Base-by-base conservation (phyloP, 108 stramenopile species). In the Fistulifera pelliculosa region DNA sequence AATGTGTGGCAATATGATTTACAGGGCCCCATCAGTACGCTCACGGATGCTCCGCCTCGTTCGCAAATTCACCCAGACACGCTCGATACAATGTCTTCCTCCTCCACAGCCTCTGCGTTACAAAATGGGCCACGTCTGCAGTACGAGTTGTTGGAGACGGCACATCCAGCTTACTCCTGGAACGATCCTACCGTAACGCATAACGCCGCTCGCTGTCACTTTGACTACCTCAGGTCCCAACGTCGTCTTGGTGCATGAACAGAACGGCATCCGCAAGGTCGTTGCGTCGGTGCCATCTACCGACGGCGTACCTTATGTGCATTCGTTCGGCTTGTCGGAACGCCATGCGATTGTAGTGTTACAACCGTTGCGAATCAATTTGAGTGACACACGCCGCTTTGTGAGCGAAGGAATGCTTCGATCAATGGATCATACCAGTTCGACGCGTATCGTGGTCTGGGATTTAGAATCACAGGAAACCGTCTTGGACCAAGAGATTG, bases 31-130 rank as follows among this genome's bases (percentile, higher is more conserved):
- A 41, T 54, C 23, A 28, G 38, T 27, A 6, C 23, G 24, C 23
- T 71, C 28, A 71, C 70, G 25, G 70, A 71, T 51, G 66, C 72
- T 16, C 63, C 72, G 12, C 67, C 68, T 12, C 56, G 72, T 54
- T 47, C 67, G 5, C 41, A 22, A 0, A 58, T 73, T 24, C 50
- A 58, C 38, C 44, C 38, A 10, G 25, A 59, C 42, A 53, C 55
- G 15, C 44, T 73, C 66, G 57, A 64, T 44, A 73, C 71, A 12
- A 21, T 64, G 10, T 35, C 31, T 3, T 35, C 31, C 3, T 35
- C 31, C 8, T 35, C 31, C 31, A 35, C 31, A 8, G 31, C 31
- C 6, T 35, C 31, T 3, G 6, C 31, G 3, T 35, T 35, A 8
- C 31, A 35, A 35, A 35, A 35, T 3, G 31, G 31, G 8, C 31